Conservation (phyloP, 140 eudicot species). For the Flaveria floridana region DNA sequence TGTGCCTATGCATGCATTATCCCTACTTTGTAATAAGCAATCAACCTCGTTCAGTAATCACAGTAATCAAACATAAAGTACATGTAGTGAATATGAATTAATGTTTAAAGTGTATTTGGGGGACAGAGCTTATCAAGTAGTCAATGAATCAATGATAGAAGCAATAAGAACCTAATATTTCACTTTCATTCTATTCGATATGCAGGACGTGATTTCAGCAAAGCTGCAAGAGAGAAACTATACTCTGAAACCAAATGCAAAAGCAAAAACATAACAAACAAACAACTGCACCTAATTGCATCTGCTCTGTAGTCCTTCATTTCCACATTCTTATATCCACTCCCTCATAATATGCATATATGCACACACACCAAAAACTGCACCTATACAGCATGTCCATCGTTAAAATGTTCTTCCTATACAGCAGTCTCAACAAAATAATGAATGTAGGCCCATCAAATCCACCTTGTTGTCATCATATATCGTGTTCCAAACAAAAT, state of each 20-base stretch:
- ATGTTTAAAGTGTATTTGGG: neutral
- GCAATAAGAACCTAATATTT: conserved; percentile 1
- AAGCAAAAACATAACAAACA: neutral
- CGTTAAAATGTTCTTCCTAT: neutral
- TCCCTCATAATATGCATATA: neutral
- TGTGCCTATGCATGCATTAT: conserved; percentile 1
- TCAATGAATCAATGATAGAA: conserved; percentile 1
- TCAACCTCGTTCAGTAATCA: neutral
- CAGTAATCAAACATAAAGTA: conserved; percentile 1
- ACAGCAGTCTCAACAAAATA: neutral
- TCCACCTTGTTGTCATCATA: neutral
- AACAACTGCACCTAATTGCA: neutral
- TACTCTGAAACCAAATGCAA: conserved; percentile 4
- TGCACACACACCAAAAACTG: neutral
- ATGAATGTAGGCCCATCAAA: neutral
- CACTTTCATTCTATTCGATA: neutral
- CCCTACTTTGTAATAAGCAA: neutral
- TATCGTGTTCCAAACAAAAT: neutral
- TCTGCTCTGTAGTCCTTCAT: neutral
- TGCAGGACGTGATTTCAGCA: neutral
- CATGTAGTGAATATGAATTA: neutral
- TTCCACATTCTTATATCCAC: neutral
- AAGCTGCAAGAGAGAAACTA: neutral
- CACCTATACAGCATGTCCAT: neutral
- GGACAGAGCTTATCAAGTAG: neutral